Evolutionary conservation across 2,329 filamentous ascomycete species (phyloP), one percentile per base, ranked within the genome.

Genomic region (Biscogniauxia marginata): DNA sequence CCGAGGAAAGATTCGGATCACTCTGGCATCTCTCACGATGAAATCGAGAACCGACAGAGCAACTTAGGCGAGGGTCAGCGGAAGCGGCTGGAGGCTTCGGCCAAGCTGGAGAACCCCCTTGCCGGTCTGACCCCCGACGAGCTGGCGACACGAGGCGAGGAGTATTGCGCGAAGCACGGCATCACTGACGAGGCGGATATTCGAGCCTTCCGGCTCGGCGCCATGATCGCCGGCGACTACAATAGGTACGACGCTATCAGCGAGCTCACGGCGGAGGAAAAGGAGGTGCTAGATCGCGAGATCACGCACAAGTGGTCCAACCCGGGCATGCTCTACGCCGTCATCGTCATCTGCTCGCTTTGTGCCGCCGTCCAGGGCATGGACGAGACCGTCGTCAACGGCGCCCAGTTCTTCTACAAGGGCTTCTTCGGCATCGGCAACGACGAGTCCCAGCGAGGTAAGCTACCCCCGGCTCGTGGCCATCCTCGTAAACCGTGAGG

Each of bases 321-420:
- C 64, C 87, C 88, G 0, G 75, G 70, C 60, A 81, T 83, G 68
- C 77, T 90, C 49, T 89, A 89, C 69, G 77, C 85, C 51, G 79
- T 90, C 7, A 84, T 91, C 60, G 67, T 85, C 13, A 75, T 77
- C 73, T 71, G 62, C 67, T 72, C 61, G 3, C 61, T 68, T 2
- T 67, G 62, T 22, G 87, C 87, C 16, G 85, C 86, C 21, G 87
- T 90, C 0, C 87, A 90, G 66, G 87, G 86, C 64, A 87, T 88
- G 84, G 85, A 89, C 68, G 84, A 89, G 71, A 87, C 85, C 0
- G 86, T 88, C 23, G 84, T 88, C 61, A 88, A 88, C 64, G 86
- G 86, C 46, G 86, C 84, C 7, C 86, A 89, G 62, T 77, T 84
- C 21, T 88, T 88, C 70, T 89, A 87, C 69, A 79, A 80, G 56